Percentiles rank a stretch among this genome's conserved stretches.
Evolutionary conservation across 192 early-diverging fungal species (phyloP).

Genomic region (Dimargaris verticillata): DNA sequence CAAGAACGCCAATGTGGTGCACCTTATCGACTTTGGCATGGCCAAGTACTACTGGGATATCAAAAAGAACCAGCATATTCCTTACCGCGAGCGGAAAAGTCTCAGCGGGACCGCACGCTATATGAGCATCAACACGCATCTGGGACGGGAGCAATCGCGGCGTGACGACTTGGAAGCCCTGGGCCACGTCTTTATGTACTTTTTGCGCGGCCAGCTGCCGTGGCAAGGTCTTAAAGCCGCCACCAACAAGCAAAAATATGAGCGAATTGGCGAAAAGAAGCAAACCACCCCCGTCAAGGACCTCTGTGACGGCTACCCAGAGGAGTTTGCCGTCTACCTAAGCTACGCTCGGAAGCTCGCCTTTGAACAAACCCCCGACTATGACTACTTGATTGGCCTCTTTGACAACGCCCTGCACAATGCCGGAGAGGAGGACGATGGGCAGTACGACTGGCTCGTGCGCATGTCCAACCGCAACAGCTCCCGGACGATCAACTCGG

Average conservation of each 20-base stretch:
- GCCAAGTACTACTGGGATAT: slow-evolving; percentile 95
- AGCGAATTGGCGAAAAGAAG: slow-evolving; percentile 98
- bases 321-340: slow-evolving; percentile 82
- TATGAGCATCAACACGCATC: slow-evolving; percentile 96
- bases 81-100: slow-evolving; percentile 88
- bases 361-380: slow-evolving; percentile 97
- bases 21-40: slow-evolving; percentile 97
- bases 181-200: slow-evolving; percentile 98
- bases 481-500: neutral
- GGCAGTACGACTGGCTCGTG: slow-evolving; percentile 86
- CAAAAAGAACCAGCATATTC: slow-evolving; percentile 91
- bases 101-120: slow-evolving; percentile 93
- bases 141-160: slow-evolving; percentile 93
- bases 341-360: slow-evolving; percentile 78
- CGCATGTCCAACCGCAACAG: slow-evolving; percentile 21
- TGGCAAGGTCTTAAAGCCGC: slow-evolving; percentile 98
- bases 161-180: slow-evolving; percentile 94
- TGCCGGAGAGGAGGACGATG: slow-evolving; percentile 66
- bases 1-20: slow-evolving; percentile 44
- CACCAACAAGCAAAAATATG: slow-evolving; percentile 98
- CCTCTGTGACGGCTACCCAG: slow-evolving; percentile 79
- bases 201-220: slow-evolving; percentile 80
- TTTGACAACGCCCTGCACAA: slow-evolving; percentile 62
- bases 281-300: slow-evolving; percentile 77
- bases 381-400: slow-evolving; percentile 75